phyloP scores from a whole-genome alignment of 257 asterid species.

The Mitragyna speciosa region DNA sequence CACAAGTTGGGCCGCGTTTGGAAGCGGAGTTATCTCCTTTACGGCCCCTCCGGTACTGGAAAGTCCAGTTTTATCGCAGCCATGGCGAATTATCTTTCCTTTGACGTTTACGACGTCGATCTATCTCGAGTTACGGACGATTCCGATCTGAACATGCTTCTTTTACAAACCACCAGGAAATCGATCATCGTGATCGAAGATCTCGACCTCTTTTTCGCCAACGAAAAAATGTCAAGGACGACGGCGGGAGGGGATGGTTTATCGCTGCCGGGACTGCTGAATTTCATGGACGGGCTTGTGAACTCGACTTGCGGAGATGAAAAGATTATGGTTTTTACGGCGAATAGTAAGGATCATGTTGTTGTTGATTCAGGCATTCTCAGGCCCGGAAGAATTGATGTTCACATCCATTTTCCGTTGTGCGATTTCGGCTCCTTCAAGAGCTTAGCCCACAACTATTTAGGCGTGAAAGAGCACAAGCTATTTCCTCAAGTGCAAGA shows the following conservation, averaged over 20 bases:
- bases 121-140: slow-evolving; percentile 60
- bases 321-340: slow-evolving; percentile 72
- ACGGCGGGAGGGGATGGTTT: slow-evolving; percentile 43
- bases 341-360: slow-evolving; percentile 62
- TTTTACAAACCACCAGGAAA: slow-evolving; percentile 66
- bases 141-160: slow-evolving; percentile 63
- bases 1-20: slow-evolving; percentile 86
- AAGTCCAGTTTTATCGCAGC: slow-evolving; percentile 79
- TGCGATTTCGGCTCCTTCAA: slow-evolving; percentile 80
- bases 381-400: slow-evolving; percentile 86
- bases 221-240: slow-evolving; percentile 18
- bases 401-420: slow-evolving; percentile 70
- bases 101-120: slow-evolving; percentile 76
- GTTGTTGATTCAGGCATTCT: slow-evolving; percentile 59
- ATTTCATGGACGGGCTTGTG: slow-evolving; percentile 88
- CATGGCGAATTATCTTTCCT: slow-evolving; percentile 65
- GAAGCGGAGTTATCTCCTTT: slow-evolving; percentile 78
- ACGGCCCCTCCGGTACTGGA: slow-evolving; percentile 87
- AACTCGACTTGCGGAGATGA: slow-evolving; percentile 82
- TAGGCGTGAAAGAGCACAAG: slow-evolving; percentile 80
- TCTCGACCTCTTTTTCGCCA: slow-evolving; percentile 62
- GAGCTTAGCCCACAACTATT: slow-evolving; percentile 60
- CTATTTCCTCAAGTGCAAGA: slow-evolving; percentile 77
- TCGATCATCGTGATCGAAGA: slow-evolving; percentile 77
- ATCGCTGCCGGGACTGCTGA: slow-evolving; percentile 55